phyloP scores from a whole-genome alignment of 1,139 yeast species.

The Suhomyces taliae region DNA sequence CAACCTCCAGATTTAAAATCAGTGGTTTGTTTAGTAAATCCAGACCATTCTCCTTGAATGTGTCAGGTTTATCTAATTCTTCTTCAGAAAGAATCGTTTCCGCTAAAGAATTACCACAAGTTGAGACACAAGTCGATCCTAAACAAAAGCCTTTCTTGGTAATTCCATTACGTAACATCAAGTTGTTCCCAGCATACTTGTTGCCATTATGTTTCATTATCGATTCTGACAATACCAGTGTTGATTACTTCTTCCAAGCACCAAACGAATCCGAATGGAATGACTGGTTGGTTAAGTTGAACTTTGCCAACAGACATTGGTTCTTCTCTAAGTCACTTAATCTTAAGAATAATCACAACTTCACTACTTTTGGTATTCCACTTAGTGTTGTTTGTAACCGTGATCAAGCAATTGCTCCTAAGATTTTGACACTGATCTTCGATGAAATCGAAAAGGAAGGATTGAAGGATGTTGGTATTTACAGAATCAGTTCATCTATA shows the following conservation, averaged over 20 bases:
- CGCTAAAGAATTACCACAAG: conserved; percentile 60
- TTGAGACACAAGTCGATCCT: conserved; percentile 39
- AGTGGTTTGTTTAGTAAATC: conserved; percentile 45
- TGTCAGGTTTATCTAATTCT: conserved; percentile 20
- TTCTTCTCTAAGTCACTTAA: conserved; percentile 47
- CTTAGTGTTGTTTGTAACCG: conserved; percentile 71
- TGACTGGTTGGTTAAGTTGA: conserved; percentile 67
- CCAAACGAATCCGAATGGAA: conserved; percentile 60
- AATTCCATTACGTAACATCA: conserved; percentile 53
- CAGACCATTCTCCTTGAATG: conserved; percentile 36
- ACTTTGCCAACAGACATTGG: conserved; percentile 57
- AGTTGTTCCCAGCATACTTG: conserved; percentile 56
- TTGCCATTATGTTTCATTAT: conserved; percentile 62
- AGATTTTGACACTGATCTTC: conserved; percentile 62
- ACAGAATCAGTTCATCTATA: conserved; percentile 87
- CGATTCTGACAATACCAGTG: conserved; percentile 48
- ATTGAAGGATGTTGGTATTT: conserved; percentile 85
- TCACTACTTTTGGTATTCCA: conserved; percentile 85
- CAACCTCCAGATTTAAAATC: conserved; percentile 43
- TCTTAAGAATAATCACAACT: conserved; percentile 29
- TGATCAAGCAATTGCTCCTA: conserved; percentile 64
- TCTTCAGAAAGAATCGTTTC: conserved; percentile 52
- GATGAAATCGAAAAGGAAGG: conserved; percentile 81
- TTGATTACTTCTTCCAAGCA: conserved; percentile 72
- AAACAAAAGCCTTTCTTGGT: conserved; percentile 58